Conservation (phyloP, 78 protist genomes). For the Dictyostelium brefeldianum region DNA sequence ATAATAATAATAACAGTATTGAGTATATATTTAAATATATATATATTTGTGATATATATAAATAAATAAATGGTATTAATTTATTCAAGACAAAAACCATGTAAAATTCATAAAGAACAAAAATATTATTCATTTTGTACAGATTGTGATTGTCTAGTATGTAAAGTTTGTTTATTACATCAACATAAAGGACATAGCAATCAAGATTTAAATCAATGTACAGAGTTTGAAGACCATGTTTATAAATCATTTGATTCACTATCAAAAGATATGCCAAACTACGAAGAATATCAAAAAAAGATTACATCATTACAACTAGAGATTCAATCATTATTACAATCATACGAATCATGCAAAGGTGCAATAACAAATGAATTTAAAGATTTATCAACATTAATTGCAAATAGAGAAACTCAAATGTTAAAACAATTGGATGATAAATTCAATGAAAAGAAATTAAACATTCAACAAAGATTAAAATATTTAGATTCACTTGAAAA, state of each 20-base stretch:
- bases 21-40: no score
- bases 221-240: background rate
- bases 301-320: constrained; percentile 16
- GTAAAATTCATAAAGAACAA: constrained; percentile 20
- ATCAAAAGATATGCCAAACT: constrained; percentile 1
- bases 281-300: constrained; percentile 10
- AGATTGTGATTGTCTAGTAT: constrained; percentile 27
- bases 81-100: constrained; percentile 24
- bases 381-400: background rate
- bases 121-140: constrained; percentile 29
- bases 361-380: constrained; percentile 14
- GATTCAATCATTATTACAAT: background rate
- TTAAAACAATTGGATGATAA: constrained; percentile 11
- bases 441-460: background rate
- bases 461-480: constrained; percentile 26
- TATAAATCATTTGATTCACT: background rate
- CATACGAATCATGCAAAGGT: constrained; percentile 14
- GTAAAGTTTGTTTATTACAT: background rate
- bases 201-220: background rate
- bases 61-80: background rate
- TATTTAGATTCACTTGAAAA: constrained; percentile 9
- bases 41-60: no score
- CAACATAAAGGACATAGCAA: background rate
- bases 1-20: no score
- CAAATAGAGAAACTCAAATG: constrained; percentile 6